These are phyloP conservation scores for Triticum timopheevii DNA, from an alignment of 176 grass and related monocot genomes.

Conservation along the genomic window DNA sequence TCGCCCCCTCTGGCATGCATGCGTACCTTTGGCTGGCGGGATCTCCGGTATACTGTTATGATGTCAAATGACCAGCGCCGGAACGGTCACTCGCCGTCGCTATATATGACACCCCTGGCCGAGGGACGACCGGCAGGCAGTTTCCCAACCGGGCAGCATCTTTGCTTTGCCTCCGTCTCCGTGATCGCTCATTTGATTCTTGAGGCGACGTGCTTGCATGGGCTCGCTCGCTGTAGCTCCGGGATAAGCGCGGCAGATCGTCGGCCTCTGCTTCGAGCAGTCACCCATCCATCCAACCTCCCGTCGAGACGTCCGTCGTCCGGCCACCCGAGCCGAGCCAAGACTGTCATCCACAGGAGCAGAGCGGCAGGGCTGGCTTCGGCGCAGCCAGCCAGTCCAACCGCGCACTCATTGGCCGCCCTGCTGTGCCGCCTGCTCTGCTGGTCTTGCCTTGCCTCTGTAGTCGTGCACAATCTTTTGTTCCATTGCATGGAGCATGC, in stretches of 20 bases:
- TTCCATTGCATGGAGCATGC: constrained; percentile 17
- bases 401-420: constrained; percentile 38
- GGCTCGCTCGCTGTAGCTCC: constrained; percentile 2
- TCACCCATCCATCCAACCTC: constrained; percentile 13
- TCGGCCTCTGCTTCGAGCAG: constrained; percentile 22
- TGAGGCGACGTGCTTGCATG: neutral
- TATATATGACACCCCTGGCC: neutral
- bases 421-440: neutral
- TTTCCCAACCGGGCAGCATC: neutral
- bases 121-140: neutral
- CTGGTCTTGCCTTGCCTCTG: constrained; percentile 5
- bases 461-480: constrained; percentile 19
- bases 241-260: constrained; percentile 38
- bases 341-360: neutral
- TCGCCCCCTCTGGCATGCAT: too few species aligned
- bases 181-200: constrained; percentile 4
- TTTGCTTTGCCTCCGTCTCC: neutral
- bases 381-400: neutral
- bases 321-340: neutral
- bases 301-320: constrained; percentile 12
- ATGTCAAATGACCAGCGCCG: neutral
- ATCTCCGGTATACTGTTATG: neutral
- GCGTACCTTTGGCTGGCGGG: neutral
- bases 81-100: neutral
- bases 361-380: neutral